A percentile compares a stretch with the other conserved stretches of the same genome.
Conservation (phyloP, 1,139 yeast genomes). For the Hemisphaericaspora xylofermentans region DNA sequence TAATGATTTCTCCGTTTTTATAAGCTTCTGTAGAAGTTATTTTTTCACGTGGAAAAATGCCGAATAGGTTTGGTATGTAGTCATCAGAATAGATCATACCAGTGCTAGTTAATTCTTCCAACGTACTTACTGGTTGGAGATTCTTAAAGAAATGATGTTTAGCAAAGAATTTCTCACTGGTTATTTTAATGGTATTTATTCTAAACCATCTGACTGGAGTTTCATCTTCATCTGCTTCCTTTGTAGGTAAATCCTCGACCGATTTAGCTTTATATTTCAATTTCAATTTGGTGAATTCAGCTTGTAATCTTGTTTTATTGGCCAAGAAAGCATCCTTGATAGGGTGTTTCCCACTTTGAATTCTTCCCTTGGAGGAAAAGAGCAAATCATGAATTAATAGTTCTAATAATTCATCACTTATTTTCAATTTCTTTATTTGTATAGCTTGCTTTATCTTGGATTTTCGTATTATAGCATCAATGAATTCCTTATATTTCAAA, state of each 20-base stretch:
- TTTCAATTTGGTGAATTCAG: constrained; percentile 78
- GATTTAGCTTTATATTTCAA: constrained; percentile 58
- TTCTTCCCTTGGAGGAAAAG: constrained; percentile 73
- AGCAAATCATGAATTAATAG: constrained; percentile 80
- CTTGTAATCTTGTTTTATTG: constrained; percentile 76
- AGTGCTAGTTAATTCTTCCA: constrained; percentile 44
- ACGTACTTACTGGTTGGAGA: constrained; percentile 46
- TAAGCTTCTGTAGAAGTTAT: constrained; percentile 67
- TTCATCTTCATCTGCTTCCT: constrained; percentile 47
- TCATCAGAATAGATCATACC: constrained; percentile 71
- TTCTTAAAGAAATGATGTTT: constrained; percentile 40
- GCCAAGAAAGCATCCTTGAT: constrained; percentile 77
- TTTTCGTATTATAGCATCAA: constrained; percentile 60
- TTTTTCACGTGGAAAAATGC: constrained; percentile 73
- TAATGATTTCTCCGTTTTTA: constrained; percentile 72
- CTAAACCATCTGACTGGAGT: constrained; percentile 92
- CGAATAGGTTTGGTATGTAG: constrained; percentile 72
- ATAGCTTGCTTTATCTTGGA: constrained; percentile 56
- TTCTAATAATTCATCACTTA: constrained; percentile 50
- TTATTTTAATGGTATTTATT: constrained; percentile 55
- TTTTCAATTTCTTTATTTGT: constrained; percentile 32
- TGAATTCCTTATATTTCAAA: constrained; percentile 62
- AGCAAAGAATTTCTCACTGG: constrained; percentile 40
- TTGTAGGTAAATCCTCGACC: constrained; percentile 35
- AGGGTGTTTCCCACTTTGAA: constrained; percentile 87